These are phyloP conservation scores for Pinus albicaulis DNA, from an alignment of 75 land plant species.

Conservation along the genomic window DNA sequence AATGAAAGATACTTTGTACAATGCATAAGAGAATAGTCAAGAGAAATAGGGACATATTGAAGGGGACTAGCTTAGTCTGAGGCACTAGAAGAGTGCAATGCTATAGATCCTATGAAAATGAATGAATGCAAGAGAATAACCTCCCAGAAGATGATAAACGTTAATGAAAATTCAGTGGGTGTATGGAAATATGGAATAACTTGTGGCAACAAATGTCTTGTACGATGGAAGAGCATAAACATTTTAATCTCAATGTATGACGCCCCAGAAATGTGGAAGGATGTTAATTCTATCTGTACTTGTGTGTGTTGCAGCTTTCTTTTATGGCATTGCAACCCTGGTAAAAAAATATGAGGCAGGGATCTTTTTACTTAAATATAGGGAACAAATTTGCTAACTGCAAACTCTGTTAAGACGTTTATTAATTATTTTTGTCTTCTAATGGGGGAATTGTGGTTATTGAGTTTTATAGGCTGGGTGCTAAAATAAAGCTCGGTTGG, in stretches of 20 bases:
- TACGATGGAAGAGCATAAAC: neutral
- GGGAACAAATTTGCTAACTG: neutral
- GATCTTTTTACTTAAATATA: neutral
- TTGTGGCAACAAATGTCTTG: neutral
- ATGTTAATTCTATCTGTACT: neutral
- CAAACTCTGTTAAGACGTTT: neutral
- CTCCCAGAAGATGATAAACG: neutral
- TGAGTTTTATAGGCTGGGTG: constrained; percentile 63
- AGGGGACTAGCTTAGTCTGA: too few relatives aligned
- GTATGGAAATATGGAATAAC: neutral
- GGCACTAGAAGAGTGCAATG: too few relatives aligned
- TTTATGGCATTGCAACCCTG: neutral
- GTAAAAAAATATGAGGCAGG: neutral
- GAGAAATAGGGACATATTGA: too few relatives aligned
- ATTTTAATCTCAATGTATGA: neutral
- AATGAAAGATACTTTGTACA: too few relatives aligned
- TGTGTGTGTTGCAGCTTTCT: neutral
- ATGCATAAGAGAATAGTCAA: too few relatives aligned
- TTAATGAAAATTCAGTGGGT: neutral
- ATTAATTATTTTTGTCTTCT: neutral
- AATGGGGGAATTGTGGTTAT: neutral
- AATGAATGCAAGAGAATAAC: neutral
- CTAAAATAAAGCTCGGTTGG: constrained; percentile 87
- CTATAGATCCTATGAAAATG: too few relatives aligned
- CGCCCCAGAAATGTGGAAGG: neutral